A percentile compares a stretch with the other conserved stretches of the same genome.
phyloP scores from a whole-genome alignment of 208 protist genomes.

The Crithidia acanthocephali region DNA sequence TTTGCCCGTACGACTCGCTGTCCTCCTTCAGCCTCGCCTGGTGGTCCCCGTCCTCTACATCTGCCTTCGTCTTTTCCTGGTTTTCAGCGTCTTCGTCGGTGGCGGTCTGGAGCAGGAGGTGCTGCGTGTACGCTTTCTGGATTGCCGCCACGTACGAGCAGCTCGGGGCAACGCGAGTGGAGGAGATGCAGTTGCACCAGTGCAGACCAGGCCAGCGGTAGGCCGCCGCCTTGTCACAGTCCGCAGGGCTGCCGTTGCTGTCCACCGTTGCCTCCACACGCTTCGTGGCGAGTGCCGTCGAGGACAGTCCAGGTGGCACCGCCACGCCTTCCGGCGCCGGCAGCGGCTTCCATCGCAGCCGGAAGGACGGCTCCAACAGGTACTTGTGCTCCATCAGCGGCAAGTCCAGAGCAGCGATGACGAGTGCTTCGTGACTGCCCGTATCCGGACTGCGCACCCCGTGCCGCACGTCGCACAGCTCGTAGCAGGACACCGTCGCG shows the following conservation, averaged over 20 bases:
- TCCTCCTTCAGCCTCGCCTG: background rate
- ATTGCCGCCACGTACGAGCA: conserved; percentile 21
- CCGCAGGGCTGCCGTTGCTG: background rate
- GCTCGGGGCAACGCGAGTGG: conserved; percentile 33
- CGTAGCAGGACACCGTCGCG: conserved; percentile 28
- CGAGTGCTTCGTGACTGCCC: conserved; percentile 1
- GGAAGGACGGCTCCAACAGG: conserved; percentile 3
- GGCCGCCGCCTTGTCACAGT: background rate
- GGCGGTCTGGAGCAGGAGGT: conserved; percentile 8
- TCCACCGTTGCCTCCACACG: background rate
- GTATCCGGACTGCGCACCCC: conserved; percentile 5
- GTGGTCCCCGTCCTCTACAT: no score
- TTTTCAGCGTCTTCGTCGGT: conserved; percentile 10
- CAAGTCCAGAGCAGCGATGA: conserved; percentile 38
- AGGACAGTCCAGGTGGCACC: conserved; percentile 17
- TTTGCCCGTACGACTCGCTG: conserved; percentile 19
- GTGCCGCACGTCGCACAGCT: conserved; percentile 14
- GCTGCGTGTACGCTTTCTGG: conserved; percentile 18
- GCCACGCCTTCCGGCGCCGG: conserved; percentile 13
- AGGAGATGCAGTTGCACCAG: conserved; percentile 59
- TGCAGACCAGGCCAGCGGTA: conserved; percentile 45
- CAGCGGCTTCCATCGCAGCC: conserved; percentile 24
- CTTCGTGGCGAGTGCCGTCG: background rate
- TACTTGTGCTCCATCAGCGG: conserved; percentile 24
- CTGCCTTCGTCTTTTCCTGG: background rate